Evolutionary conservation across 306 rosid genomes (phyloP).

Genomic region (Quercus ilex): DNA sequence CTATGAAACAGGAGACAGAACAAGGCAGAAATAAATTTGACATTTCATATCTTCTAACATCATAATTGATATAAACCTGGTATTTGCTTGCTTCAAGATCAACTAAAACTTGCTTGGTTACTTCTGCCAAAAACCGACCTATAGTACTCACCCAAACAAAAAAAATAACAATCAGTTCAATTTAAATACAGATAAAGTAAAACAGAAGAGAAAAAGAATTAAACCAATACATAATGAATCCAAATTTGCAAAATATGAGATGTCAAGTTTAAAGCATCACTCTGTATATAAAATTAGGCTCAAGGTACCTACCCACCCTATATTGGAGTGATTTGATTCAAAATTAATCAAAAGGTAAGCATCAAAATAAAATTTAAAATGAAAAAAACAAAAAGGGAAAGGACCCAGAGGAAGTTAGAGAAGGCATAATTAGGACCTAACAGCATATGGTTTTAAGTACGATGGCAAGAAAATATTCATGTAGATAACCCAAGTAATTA

Average conservation of each 20-base stretch:
- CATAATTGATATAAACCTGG: constrained; percentile 44
- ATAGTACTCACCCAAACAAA: constrained; percentile 7
- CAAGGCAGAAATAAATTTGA: neutral
- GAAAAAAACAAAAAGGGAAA: neutral
- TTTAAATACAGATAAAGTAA: neutral
- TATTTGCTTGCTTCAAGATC: constrained; percentile 88
- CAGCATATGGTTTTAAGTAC: neutral
- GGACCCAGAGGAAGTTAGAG: neutral
- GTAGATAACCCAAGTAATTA: neutral
- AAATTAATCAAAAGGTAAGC: neutral
- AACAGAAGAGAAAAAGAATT: neutral
- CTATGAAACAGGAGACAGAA: neutral
- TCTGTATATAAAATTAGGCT: neutral
- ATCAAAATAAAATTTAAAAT: neutral
- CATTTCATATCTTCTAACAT: neutral
- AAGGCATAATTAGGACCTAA: neutral
- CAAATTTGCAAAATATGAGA: neutral
- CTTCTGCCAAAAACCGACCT: constrained; percentile 88
- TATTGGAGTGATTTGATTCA: neutral
- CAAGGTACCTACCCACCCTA: neutral
- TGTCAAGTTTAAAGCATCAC: neutral
- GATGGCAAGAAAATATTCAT: neutral
- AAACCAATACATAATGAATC: neutral
- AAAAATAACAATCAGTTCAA: neutral
- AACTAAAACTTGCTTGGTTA: constrained; percentile 70